Evolutionary conservation across 2,329 filamentous ascomycete species (phyloP), one percentile per base, ranked within the genome.

Genomic region (Ambrosiella cleistominuta): DNA sequence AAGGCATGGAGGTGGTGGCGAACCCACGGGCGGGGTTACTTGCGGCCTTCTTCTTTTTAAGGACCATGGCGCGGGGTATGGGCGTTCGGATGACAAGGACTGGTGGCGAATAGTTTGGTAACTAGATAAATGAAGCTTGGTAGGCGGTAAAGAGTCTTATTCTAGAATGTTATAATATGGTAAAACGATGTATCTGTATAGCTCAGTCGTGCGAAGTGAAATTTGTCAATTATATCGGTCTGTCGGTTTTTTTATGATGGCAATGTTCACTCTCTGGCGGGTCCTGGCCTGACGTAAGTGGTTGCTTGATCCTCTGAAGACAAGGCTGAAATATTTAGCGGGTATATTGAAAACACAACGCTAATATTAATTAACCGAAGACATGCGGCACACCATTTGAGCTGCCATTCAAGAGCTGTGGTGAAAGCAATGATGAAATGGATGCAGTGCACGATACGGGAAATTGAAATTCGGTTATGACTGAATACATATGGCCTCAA

Each of bases 11-110:
- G 11, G 88, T 94, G 4, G 93, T 98, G 63, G 91, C 88, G 72
- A 96, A 95, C 15, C 90, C 93, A 69, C 93, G 79, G 44, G 89
- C 88, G 61, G 90, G 88, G 70, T 96, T 97, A 38, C 84, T 80
- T 35, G 81, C 80, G 58, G 86, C 78, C 78, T 96, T 97, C 76
- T 88, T 94, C 74, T 96, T 95, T 71, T 88, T 82, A 61, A 73
- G 71, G 59, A 85, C 84, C 86, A 91, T 91, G 19, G 17, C 8
- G 19, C 6, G 47, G 19, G 13, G 15, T 51, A n/a, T 15, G 38
- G 42, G 9, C 12, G 8, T 15, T 7, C 17, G 27, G n/a, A n/a
- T 2, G 17, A 19, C 13, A 9, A 15, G 9, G 13, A n/a, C 2
- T 42, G 7, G 40, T 42, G n/a, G 15, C 13, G 27, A n/a, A 37